Conservation (phyloP, 768 basidiomycete genomes). For the Leccinum subgranulosum region DNA sequence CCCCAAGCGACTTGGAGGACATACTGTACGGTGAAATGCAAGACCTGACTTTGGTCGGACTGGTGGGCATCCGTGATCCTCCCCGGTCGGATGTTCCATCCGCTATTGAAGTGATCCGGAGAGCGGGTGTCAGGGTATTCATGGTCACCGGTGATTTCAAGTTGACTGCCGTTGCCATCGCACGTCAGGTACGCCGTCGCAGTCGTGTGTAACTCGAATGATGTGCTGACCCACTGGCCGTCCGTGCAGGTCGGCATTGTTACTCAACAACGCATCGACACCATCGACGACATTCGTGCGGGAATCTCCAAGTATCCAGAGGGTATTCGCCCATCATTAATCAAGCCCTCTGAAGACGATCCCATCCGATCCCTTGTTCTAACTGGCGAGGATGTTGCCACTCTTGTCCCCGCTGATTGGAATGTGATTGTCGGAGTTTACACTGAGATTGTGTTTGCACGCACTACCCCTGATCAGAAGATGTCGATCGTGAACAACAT, state of each 20-base stretch:
- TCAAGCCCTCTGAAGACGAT: conserved; percentile 39
- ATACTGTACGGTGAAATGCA: conserved; percentile 37
- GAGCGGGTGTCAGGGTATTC: conserved; percentile 51
- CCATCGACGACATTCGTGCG: conserved; percentile 28
- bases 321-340: conserved; percentile 8
- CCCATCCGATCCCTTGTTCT: conserved; percentile 39
- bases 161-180: conserved; percentile 51
- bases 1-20: conserved; percentile 33
- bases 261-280: conserved; percentile 37
- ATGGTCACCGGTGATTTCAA: conserved; percentile 60
- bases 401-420: conserved; percentile 39
- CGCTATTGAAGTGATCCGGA: conserved; percentile 44
- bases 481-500: conserved; percentile 54
- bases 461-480: conserved; percentile 57
- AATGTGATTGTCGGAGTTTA: conserved; percentile 36
- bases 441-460: conserved; percentile 48
- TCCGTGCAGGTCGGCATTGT: conserved; percentile 39
- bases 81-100: conserved; percentile 48
- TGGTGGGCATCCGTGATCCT: conserved; percentile 55
- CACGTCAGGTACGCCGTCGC: conserved; percentile 35
- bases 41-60: conserved; percentile 45
- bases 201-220: conserved; percentile 1
- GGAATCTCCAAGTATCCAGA: conserved; percentile 18
- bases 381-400: conserved; percentile 42
- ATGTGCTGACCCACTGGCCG: conserved; percentile 1